A percentile compares a stretch with the other conserved stretches of the same genome.
phyloP scores from a whole-genome alignment of 371 early-diverging fungal genomes.

The Apophysomyces ossiformis region DNA sequence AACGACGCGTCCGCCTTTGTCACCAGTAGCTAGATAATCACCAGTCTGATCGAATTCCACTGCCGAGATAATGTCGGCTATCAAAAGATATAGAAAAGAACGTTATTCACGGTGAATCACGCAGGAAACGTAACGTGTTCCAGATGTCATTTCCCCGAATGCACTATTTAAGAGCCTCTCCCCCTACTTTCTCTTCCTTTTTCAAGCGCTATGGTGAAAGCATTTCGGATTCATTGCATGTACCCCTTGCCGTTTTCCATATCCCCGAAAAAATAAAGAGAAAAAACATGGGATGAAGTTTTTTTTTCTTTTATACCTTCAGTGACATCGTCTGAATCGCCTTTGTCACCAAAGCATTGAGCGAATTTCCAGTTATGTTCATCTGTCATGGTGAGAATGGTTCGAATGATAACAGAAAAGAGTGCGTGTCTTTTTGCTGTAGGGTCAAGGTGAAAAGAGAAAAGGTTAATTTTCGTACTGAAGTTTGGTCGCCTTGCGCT shows the following conservation, averaged over 20 bases:
- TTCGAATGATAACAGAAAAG: neutral
- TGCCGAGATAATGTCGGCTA: slow-evolving; percentile 95
- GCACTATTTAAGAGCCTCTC: no score
- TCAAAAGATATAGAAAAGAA: neutral
- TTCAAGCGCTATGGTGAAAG: neutral
- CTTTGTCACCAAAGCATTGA: slow-evolving; percentile 99
- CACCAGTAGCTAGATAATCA: slow-evolving; percentile 89
- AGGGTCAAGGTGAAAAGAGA: no score
- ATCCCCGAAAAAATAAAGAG: neutral
- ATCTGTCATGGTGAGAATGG: slow-evolving; percentile 10
- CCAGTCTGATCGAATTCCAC: slow-evolving; percentile 95
- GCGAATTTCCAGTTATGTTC: slow-evolving; percentile 94
- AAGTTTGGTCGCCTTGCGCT: no score
- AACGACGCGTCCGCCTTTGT: slow-evolving; percentile 95
- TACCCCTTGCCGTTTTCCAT: neutral
- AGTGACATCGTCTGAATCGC: slow-evolving; percentile 96
- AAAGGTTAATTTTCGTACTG: no score
- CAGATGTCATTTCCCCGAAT: no score
- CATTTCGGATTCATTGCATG: neutral
- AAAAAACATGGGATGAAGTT: neutral
- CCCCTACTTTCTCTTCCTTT: no score
- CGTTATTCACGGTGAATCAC: neutral
- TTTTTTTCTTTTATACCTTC: slow-evolving; percentile 77
- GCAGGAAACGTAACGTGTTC: neutral
- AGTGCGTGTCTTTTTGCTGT: no score